Evolutionary conservation across 2,329 filamentous ascomycete genomes (phyloP), one percentile per base, ranked within the genome.

Genomic region (Podosphaera fusca): DNA sequence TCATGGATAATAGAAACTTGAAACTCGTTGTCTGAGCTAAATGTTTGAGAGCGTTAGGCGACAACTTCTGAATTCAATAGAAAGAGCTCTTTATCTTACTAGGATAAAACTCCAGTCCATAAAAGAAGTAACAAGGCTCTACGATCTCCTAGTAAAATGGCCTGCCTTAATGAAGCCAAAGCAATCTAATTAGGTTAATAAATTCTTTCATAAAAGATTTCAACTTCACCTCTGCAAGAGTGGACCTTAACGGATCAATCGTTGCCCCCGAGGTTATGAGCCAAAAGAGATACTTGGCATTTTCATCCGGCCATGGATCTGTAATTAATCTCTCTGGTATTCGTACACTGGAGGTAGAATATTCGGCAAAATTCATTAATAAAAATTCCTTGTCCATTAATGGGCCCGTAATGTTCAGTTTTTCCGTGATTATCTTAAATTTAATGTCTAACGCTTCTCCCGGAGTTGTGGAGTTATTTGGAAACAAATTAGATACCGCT

Each of bases 291-390:
- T 61, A 57, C 35, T 58, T 59, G 5, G 64, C 53, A 38, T 59
- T 58, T 0, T 62, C 61, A 34, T 66, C 61, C 12, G 59, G 58
- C 66, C 66, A 68, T 8, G 65, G 65, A 9, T 66, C 64, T 7
- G 57, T 55, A 6, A 68, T 61, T n/a, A 68, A 59, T 34, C 59
- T 62, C 29, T 63, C 50, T 1, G 66, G 66, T 38, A 68, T 64
- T 55, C 65, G 60, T 21, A 59, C 55, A 7, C 54, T 57, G 12
- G 33, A 8, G 10, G 47, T 14, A 50, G 9, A 30, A 50, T 31
- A 7, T 12, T 42, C 38, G n/a, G n/a, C 2, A 12, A 42, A 12
- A 12, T 3, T 12, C 38, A 42, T 12, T 42, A 4, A 3, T 14
- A 42, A 42, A 14, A 12, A 6, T 4, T 42, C 38, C 4, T 12